These are phyloP conservation scores for Penicillium riverlandense DNA, from an alignment of 495 filamentous ascomycete species.

Conservation along the genomic window DNA sequence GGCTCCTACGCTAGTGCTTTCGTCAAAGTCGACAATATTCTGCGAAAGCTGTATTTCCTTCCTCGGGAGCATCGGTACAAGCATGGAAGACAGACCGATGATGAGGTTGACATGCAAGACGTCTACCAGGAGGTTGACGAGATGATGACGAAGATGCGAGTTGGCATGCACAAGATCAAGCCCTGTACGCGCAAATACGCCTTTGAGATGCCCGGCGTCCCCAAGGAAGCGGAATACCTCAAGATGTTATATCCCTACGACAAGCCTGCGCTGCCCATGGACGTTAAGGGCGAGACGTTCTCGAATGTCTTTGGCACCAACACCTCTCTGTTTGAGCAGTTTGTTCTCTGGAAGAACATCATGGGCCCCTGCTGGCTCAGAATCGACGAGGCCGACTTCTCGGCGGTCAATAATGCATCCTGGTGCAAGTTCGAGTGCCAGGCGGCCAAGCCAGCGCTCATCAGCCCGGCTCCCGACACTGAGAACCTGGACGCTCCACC, in stretches of 20 bases:
- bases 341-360: conserved; percentile 95
- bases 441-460: conserved; percentile 64
- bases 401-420: conserved; percentile 79
- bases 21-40: conserved; percentile 90
- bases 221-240: conserved; percentile 82
- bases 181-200: conserved; percentile 85
- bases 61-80: conserved; percentile 66
- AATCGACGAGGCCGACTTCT: conserved; percentile 77
- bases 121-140: conserved; percentile 83
- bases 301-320: conserved; percentile 93
- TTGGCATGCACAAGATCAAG: conserved; percentile 90
- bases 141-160: conserved; percentile 75
- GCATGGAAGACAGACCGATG: conserved; percentile 60
- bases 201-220: conserved; percentile 83
- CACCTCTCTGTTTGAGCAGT: conserved; percentile 92
- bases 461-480: conserved; percentile 61
- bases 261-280: conserved; percentile 60
- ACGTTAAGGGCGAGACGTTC: conserved; percentile 78
- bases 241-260: conserved; percentile 92
- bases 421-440: conserved; percentile 95
- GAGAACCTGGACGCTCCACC: conserved; percentile 77
- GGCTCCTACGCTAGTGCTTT: conserved; percentile 82
- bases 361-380: conserved; percentile 98
- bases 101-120: conserved; percentile 82
- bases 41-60: conserved; percentile 88